Percentiles rank a stretch among this genome's conserved stretches.
Conservation (phyloP, 2,329 filamentous ascomycete genomes). For the Microdochium trichocladiopsis region DNA sequence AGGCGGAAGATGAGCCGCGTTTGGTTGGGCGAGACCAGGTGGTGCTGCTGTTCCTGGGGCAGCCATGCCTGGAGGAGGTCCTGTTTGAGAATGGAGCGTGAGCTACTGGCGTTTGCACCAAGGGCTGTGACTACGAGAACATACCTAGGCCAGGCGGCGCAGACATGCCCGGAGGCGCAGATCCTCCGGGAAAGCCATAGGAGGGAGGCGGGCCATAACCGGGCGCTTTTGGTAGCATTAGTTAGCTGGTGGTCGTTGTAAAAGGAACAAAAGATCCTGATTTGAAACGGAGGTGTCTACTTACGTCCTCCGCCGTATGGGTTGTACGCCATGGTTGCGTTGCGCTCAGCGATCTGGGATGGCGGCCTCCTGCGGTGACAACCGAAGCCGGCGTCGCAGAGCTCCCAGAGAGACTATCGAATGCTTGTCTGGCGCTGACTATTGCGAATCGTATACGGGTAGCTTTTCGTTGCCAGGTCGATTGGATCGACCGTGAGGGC, state of each 20-base stretch:
- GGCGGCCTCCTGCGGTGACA: not conserved
- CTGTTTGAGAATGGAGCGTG: constrained; percentile 29
- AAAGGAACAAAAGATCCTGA: no score
- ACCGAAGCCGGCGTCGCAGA: not conserved
- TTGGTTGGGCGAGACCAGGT: constrained; percentile 71
- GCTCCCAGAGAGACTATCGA: not conserved
- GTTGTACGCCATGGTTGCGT: constrained; percentile 47
- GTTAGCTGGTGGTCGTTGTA: constrained; percentile 7
- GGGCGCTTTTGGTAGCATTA: constrained; percentile 27
- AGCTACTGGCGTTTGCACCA: not conserved
- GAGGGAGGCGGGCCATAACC: constrained; percentile 70
- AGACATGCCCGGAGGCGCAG: constrained; percentile 59
- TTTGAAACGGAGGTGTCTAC: constrained; percentile 6
- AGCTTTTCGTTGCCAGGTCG: not conserved
- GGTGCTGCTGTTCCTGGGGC: constrained; percentile 75
- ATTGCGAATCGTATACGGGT: not conserved
- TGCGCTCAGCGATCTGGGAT: not conserved
- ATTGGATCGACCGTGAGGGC: not conserved
- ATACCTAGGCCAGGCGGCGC: constrained; percentile 79
- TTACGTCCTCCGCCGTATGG: constrained; percentile 49
- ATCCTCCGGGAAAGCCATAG: constrained; percentile 63
- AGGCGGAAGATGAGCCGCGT: constrained; percentile 54
- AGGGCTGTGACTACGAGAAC: constrained; percentile 11
- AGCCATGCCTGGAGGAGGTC: constrained; percentile 73
- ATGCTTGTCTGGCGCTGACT: not conserved